phyloP scores from a whole-genome alignment of 768 basidiomycete species.

The Candolleomyces eurysporus region DNA sequence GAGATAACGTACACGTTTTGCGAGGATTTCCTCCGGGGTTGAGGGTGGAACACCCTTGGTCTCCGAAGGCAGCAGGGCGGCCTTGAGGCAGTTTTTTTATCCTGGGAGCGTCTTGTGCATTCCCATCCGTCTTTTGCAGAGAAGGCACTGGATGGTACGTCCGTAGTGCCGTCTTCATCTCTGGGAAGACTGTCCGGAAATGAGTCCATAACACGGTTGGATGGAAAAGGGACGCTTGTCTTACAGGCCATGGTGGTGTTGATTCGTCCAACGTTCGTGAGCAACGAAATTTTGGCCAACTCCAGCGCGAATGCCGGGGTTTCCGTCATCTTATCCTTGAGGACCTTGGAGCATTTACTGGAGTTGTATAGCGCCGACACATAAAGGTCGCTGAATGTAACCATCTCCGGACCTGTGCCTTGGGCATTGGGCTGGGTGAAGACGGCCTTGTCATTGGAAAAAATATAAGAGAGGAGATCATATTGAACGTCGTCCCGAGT shows the following conservation, averaged over 20 bases:
- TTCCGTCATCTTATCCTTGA: constrained; percentile 86
- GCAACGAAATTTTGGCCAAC: constrained; percentile 77
- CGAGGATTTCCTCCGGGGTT: constrained; percentile 71
- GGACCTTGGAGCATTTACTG: constrained; percentile 80
- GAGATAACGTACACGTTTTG: constrained; percentile 52
- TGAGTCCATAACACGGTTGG: constrained; percentile 17
- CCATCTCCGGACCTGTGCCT: constrained; percentile 52
- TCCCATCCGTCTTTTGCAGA: constrained; percentile 83
- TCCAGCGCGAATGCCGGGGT: constrained; percentile 76
- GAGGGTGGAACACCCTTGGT: constrained; percentile 63
- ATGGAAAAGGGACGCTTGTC: constrained; percentile 22
- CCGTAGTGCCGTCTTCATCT: constrained; percentile 88
- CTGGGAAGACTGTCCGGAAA: constrained; percentile 69
- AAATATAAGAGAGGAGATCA: constrained; percentile 79
- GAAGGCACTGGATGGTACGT: constrained; percentile 92
- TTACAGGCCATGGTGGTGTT: constrained; percentile 90
- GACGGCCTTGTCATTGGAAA: constrained; percentile 61
- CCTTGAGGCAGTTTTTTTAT: constrained; percentile 89
- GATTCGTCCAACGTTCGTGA: constrained; percentile 88
- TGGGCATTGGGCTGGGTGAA: constrained; percentile 47
- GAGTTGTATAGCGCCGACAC: constrained; percentile 79
- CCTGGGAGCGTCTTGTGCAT: constrained; percentile 87
- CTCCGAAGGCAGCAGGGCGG: constrained; percentile 71
- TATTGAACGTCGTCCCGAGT: constrained; percentile 84
- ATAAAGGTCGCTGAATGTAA: constrained; percentile 83